Evolutionary conservation across 108 stramenopile genomes (phyloP), one percentile per base, ranked within the genome.

Genomic region (Pseudonitzschia multiseries): DNA sequence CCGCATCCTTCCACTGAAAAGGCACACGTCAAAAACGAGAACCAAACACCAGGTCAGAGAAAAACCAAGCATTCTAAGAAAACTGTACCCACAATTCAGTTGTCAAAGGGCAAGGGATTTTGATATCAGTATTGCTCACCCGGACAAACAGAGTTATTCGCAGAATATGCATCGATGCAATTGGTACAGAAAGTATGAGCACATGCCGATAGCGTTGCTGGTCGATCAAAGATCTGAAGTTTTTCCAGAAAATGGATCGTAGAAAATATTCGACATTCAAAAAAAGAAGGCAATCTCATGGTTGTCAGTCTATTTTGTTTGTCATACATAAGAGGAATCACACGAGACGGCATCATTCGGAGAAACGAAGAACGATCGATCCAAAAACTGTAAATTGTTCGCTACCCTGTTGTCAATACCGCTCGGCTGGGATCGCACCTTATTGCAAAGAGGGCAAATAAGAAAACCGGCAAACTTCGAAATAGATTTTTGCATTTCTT

Each of bases 101-200:
- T 10, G 10, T 24, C 8, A 21, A 54, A 14, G 22, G n/a, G n/a
- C n/a, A 10, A 54, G 8, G n/a, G n/a, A 54, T 54, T 21, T 15
- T 54, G n/a, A 14, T 8, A 17, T 10, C 24, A 36, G 6, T 22
- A 21, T 12, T 66, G 22, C 68, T 48, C 27, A 69, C 57, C 62
- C 9, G 80, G 80, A 71, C 80, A 81, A 29, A 36, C 33, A 31
- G 61, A 70, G 12, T 53, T 24, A 21, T 53, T 65, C 9, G 65
- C 17, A 32, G 51, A 28, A 50, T 73, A 76, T 15, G 69, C 59
- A 59, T 82, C 81, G 68, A 82, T 78, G 54, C 77, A 82, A 41
- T 21, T 26, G 50, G 60, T 53, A 69, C 77, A 78, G 68, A 82
- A 79, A 13, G 73, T 69, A 67, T 78, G 77, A 3, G 59, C 77